Base-by-base conservation (phyloP, 2,329 filamentous ascomycete species). In the Exophiala spinifera region DNA sequence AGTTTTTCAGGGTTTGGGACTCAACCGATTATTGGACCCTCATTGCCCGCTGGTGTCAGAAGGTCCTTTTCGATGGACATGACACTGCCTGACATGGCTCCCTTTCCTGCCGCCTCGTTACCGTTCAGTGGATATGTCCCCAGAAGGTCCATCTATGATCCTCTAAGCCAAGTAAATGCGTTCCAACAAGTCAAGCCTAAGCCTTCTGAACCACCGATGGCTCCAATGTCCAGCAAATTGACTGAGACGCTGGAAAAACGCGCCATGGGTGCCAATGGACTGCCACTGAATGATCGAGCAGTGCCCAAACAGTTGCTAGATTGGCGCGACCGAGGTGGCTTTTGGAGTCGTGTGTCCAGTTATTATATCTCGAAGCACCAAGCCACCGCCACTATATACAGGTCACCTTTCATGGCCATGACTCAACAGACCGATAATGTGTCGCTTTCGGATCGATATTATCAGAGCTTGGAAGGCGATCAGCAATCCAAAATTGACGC, bases 311-410 rank as follows among this genome's bases (percentile, higher is more conserved):
- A 60, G n/a, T 52, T 61, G 17, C 36, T 47, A 19, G 52, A 60
- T 25, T 64, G 62, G 62, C 53, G 57, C 15, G 47, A 43, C 11
- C 49, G 53, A 14, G 60, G 56, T n/a, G 62, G 62, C 3, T 64
- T 64, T 34, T 64, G 62, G 62, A 59, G 57, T 37, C 56, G 55
- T 39, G 57, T 64, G 4, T 50, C 61, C 5, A 47, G 42, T 11
- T 63, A 64, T 46, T 64, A 60, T 46, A 59, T 61, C 20, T 46
- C 50, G 25, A 63, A 63, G 25, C 61, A 63, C 42, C 48, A 61
- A 14, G 48, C 44, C 10, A 46, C 55, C 17, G 59, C 59, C 14
- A 64, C 57, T 31, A 53, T 62, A 17, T 64, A 64, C 33, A 55
- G 47, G 28, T 59, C 54, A 13, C 62, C 62, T 5, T 64, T 64